These are phyloP conservation scores for Mycena floridula DNA, from an alignment of 768 basidiomycete genomes.

Conservation along the genomic window DNA sequence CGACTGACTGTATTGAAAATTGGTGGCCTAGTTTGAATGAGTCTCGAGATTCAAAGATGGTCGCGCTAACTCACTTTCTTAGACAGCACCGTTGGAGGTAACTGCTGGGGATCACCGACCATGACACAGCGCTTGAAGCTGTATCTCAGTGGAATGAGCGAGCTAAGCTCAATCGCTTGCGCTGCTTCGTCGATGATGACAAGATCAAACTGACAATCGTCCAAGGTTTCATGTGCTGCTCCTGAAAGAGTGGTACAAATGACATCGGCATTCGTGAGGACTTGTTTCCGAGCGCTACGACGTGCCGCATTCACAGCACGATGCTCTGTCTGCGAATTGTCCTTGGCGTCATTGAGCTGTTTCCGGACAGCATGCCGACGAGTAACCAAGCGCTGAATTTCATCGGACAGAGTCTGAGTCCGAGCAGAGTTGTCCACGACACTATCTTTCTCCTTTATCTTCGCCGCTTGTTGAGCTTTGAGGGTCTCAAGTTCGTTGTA, in stretches of 20 bases:
- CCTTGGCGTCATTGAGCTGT: conserved; percentile 70
- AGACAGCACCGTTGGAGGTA: conserved; percentile 81
- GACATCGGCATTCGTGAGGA: conserved; percentile 87
- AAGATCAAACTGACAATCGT: conserved; percentile 86
- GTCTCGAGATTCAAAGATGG: neutral
- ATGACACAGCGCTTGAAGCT: conserved; percentile 78
- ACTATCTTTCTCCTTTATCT: conserved; percentile 49
- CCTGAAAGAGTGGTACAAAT: conserved; percentile 93
- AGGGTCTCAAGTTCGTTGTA: conserved; percentile 66
- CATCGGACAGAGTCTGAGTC: conserved; percentile 54
- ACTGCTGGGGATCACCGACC: conserved; percentile 93
- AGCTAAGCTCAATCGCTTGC: conserved; percentile 92
- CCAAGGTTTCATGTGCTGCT: conserved; percentile 82
- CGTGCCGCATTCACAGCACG: conserved; percentile 80
- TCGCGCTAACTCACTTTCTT: conserved; percentile 26
- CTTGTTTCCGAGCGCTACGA: conserved; percentile 63
- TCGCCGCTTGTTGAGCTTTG: conserved; percentile 51
- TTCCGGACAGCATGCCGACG: conserved; percentile 58
- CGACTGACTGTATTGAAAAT: conserved; percentile 80
- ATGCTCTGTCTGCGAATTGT: conserved; percentile 74
- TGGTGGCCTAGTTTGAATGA: conserved; percentile 44
- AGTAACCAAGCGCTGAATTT: conserved; percentile 59
- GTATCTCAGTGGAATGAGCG: conserved; percentile 92
- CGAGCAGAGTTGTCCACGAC: conserved; percentile 54
- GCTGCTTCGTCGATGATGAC: conserved; percentile 98